These are phyloP conservation scores for Lathyrus sativus DNA, from an alignment of 306 rosid species.

Conservation along the genomic window DNA sequence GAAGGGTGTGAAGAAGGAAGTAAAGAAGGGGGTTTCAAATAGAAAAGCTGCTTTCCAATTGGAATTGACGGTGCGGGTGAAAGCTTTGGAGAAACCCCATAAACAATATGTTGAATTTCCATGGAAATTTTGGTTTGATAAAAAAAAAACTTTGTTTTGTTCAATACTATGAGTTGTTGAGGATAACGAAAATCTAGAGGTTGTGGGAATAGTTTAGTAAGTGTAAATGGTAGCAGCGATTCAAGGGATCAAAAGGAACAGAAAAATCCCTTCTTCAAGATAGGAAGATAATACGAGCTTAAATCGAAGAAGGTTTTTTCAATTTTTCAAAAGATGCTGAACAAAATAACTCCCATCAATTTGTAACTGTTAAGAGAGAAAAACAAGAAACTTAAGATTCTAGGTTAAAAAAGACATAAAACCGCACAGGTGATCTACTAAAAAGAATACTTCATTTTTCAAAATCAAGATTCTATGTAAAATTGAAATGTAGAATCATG, in stretches of 20 bases:
- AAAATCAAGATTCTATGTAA: not conserved
- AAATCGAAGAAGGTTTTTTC: no score
- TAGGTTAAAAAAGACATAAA: not conserved
- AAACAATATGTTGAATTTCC: constrained; percentile 38
- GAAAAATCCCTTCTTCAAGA: no score
- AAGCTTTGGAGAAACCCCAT: constrained; percentile 47
- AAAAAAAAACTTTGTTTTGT: not conserved
- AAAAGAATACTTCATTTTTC: not conserved
- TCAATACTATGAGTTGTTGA: constrained; percentile 2
- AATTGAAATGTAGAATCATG: not conserved
- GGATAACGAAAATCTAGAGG: not conserved
- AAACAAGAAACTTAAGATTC: not conserved
- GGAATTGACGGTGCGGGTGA: constrained; percentile 26
- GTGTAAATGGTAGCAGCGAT: not conserved
- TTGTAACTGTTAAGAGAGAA: not conserved
- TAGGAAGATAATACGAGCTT: no score
- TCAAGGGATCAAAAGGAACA: not conserved
- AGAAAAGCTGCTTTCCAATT: constrained; percentile 35
- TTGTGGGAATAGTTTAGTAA: not conserved
- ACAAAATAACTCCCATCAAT: constrained; percentile 5
- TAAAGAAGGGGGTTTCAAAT: constrained; percentile 19
- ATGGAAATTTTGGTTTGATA: constrained; percentile 9
- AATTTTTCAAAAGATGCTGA: not conserved
- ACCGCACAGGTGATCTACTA: not conserved
- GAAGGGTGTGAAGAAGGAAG: constrained; percentile 36